These are phyloP conservation scores for Penicillium brevicompactum DNA, from an alignment of 2,329 filamentous ascomycete genomes.

Conservation along the genomic window DNA sequence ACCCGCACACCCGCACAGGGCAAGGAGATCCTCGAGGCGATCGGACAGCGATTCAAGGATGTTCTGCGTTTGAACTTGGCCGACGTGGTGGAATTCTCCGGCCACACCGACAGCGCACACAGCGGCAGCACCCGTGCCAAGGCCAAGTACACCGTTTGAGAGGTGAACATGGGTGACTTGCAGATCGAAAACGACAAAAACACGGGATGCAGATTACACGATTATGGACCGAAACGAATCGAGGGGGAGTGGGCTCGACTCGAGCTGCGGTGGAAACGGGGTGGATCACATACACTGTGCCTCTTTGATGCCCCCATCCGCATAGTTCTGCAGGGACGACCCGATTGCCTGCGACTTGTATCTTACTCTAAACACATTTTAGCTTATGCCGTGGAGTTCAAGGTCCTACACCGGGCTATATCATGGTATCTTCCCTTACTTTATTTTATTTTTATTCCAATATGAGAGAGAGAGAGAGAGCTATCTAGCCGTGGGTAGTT, in stretches of 20 bases:
- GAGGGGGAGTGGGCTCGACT: constrained; percentile 11
- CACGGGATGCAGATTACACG: constrained; percentile 12
- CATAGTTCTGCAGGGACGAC: constrained; percentile 28
- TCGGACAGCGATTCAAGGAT: constrained; percentile 91
- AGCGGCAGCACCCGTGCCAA: constrained; percentile 93
- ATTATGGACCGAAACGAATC: constrained; percentile 12
- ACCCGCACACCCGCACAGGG: constrained; percentile 79
- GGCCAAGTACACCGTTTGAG: constrained; percentile 85
- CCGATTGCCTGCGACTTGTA: constrained; percentile 35
- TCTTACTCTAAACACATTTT: constrained; percentile 37
- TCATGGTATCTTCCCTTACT: constrained; percentile 7
- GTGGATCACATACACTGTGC: constrained; percentile 19
- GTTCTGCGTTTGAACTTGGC: constrained; percentile 75
- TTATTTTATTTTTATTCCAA: constrained; percentile 8
- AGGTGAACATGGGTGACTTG: constrained; percentile 17
- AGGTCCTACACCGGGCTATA: constrained; percentile 4
- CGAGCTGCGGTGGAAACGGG: constrained; percentile 9
- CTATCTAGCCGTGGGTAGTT: too few species aligned
- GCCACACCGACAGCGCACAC: constrained; percentile 92
- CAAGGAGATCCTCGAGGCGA: constrained; percentile 78
- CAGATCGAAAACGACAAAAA: constrained; percentile 21
- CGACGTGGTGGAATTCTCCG: constrained; percentile 90
- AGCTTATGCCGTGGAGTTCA: constrained; percentile 21
- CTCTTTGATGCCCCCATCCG: constrained; percentile 21
- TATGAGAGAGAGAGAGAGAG: constrained; percentile 1